These are phyloP conservation scores for Phytophthora boehmeriae DNA, from an alignment of 352 stramenopile species.

Conservation along the genomic window DNA sequence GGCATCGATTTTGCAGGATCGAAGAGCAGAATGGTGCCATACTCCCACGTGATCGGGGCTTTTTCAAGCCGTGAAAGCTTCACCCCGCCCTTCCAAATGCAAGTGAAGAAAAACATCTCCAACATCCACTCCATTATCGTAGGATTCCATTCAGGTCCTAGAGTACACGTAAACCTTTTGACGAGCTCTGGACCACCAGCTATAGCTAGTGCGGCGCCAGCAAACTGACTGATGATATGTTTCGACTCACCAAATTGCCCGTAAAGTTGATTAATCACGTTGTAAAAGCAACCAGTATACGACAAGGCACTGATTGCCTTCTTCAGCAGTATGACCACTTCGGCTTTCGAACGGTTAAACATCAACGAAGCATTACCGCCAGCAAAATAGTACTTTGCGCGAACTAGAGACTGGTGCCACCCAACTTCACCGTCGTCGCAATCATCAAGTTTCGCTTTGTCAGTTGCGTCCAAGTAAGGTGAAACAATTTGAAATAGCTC, in stretches of 20 bases:
- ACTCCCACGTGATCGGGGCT: not conserved
- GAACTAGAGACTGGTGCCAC: not conserved
- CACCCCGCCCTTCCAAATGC: slow-evolving; percentile 2
- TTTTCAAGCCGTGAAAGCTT: slow-evolving; percentile 2
- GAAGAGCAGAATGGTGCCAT: not conserved
- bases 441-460: slow-evolving; percentile 2
- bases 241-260: not conserved
- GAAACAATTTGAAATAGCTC: slow-evolving; percentile 8
- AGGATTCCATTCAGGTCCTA: not conserved
- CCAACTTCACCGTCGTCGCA: not conserved
- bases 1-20: not conserved
- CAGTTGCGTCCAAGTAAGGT: slow-evolving; percentile 3
- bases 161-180: not conserved
- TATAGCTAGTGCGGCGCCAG: slow-evolving; percentile 3
- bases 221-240: slow-evolving; percentile 2
- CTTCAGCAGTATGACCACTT: not conserved
- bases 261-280: not conserved
- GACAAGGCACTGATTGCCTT: not conserved
- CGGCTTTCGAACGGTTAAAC: slow-evolving; percentile 3
- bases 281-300: not conserved
- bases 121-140: slow-evolving; percentile 3
- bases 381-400: slow-evolving; percentile 18
- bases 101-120: slow-evolving; percentile 13
- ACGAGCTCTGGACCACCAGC: not conserved
- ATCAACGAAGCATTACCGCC: slow-evolving; percentile 17